Base-by-base conservation (phyloP, 139 green algal genomes). In the Chlamydomonas sp. region DNA sequence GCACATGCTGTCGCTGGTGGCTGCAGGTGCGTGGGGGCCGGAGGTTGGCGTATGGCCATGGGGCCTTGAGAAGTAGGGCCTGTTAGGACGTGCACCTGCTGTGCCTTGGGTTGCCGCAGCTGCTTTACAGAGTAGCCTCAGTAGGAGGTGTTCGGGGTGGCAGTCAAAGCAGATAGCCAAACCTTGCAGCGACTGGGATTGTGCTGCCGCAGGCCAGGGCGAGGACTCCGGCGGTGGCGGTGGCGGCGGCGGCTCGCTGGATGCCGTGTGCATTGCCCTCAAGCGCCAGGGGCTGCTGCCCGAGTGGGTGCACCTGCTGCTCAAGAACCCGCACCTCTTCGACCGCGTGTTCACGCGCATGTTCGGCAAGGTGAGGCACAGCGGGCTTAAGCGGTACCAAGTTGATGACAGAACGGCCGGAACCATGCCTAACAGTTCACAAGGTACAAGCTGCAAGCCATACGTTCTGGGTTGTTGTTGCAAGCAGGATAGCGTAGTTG, bases 261-360 rank as follows among this genome's bases (percentile, higher is more conserved):
- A 92, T 17, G 78, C 86, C 58, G 77, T 99, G 17, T 88, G 91
- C 1, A 62, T 58, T 7, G 80, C 93, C 58, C 92, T 99, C 84
- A 78, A 83, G 68, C 77, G 61, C 1, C 77, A 83, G n/a, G 89
- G 92, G 4, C 85, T 98, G 81, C 78, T 99, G 78, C 95, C 96
- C 0, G 76, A 88, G 5, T 99, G 97, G 97, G 78, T 98, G 59
- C 85, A 88, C 49, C 94, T 92, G 88, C 85, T 96, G 9, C 88
- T 99, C 68, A 91, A 96, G 57, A 90, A 92, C 16, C 96, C 95
- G 2, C 80, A 86, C 20, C 85, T 96, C 60, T 96, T 98, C 77
- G 89, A 98, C 64, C 85, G 79, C 18, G 95, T 94, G 60, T 97
- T 97, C 84, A 77, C 75, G 4, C 80, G 90, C 16, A 63, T 96